A percentile compares a stretch with the other conserved stretches of the same genome.
These are phyloP conservation scores for Carex pumila DNA, from an alignment of 176 grass and related monocot species.

Conservation along the genomic window DNA sequence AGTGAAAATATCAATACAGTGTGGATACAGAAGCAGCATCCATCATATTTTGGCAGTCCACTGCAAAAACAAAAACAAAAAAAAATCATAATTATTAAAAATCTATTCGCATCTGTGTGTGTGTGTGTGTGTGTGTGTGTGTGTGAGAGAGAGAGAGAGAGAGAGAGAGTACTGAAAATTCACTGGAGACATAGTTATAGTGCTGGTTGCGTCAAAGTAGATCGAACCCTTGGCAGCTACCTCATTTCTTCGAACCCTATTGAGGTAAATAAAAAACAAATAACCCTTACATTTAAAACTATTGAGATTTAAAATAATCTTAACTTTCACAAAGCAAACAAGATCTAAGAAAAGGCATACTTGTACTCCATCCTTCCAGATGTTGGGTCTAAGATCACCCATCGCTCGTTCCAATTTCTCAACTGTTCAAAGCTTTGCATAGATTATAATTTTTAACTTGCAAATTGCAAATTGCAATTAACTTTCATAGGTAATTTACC, in stretches of 20 bases:
- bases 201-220: slow-evolving; percentile 87
- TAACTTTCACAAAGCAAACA: background rate
- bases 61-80: slow-evolving; percentile 36
- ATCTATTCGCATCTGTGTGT: background rate
- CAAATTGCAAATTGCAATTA: background rate
- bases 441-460: slow-evolving; percentile 3
- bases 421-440: slow-evolving; percentile 41
- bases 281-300: background rate
- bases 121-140: background rate
- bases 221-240: slow-evolving; percentile 65
- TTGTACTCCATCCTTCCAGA: slow-evolving; percentile 99
- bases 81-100: slow-evolving; percentile 6
- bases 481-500: background rate
- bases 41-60: slow-evolving; percentile 84
- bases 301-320: slow-evolving; percentile 8
- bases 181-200: slow-evolving; percentile 86
- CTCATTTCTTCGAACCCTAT: slow-evolving; percentile 74
- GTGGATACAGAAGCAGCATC: slow-evolving; percentile 99
- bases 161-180: slow-evolving; percentile 76
- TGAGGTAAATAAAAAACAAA: slow-evolving; percentile 12
- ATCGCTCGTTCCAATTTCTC: slow-evolving; percentile 94
- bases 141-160: background rate
- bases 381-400: slow-evolving; percentile 90
- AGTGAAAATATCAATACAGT: background rate
- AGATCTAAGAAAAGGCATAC: slow-evolving; percentile 30